phyloP scores from a whole-genome alignment of 176 grass and related monocot species.

The Carex parvula region DNA sequence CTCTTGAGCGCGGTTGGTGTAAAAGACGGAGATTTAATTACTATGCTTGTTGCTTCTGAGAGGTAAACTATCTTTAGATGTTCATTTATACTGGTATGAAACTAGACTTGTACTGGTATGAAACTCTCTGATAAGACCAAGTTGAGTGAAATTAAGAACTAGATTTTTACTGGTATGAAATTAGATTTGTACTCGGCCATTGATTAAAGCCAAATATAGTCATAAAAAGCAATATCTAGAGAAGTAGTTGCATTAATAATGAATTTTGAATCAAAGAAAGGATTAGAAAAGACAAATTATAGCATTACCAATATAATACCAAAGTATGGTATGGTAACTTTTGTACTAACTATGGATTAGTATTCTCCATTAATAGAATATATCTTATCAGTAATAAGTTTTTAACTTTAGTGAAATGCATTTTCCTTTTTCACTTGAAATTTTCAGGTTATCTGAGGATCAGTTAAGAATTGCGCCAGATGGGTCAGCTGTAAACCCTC shows the following conservation, averaged over 20 bases:
- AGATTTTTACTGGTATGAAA: too few relatives aligned
- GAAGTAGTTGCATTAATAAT: not conserved
- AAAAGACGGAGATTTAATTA: conserved; percentile 74
- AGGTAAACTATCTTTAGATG: conserved; percentile 31
- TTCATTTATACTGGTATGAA: not conserved
- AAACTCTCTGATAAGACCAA: not conserved
- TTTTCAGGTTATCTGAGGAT: conserved; percentile 51
- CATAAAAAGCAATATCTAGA: not conserved
- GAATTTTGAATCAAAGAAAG: not conserved
- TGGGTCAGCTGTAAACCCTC: conserved; percentile 75
- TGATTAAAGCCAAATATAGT: not conserved
- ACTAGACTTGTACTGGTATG: not conserved
- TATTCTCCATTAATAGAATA: not conserved
- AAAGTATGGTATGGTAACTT: not conserved
- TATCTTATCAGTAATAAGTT: not conserved
- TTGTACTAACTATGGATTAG: not conserved
- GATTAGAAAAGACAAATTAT: not conserved
- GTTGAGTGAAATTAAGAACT: not conserved
- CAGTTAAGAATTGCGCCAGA: conserved; percentile 53
- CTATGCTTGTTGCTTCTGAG: conserved; percentile 43
- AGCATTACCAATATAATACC: not conserved
- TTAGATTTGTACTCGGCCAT: too few relatives aligned
- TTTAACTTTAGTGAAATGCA: not conserved
- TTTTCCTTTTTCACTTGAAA: conserved; percentile 11
- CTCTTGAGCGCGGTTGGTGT: conserved; percentile 60